Evolutionary conservation across 2,329 filamentous ascomycete genomes (phyloP).

Genomic region (Aureobasidium sp.): DNA sequence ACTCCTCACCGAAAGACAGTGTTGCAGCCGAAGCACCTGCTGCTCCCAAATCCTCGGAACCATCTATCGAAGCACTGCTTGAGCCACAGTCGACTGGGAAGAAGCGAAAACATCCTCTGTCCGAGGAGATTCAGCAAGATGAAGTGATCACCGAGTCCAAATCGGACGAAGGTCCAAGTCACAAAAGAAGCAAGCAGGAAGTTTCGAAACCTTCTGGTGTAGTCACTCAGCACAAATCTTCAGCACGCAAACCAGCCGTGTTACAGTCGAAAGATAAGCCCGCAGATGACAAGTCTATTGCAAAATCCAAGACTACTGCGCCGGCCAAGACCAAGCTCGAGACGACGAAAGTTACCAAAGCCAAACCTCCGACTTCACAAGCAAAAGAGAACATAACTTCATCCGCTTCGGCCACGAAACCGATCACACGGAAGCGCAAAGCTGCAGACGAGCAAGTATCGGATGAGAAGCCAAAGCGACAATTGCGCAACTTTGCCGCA

Average conservation of each 20-base stretch:
- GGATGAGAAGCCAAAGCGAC: conserved; percentile 26
- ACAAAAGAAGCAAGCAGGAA: conserved; percentile 1
- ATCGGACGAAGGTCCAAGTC: background rate
- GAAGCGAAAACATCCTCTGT: conserved; percentile 10
- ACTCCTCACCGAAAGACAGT: conserved; percentile 10
- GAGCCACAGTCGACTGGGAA: background rate
- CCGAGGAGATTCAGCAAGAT: background rate
- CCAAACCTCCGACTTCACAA: background rate
- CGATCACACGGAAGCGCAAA: conserved; percentile 26
- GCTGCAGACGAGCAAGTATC: conserved; percentile 19
- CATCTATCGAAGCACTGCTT: background rate
- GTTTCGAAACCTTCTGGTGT: background rate
- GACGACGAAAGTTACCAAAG: background rate
- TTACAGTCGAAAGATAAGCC: background rate
- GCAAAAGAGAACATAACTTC: background rate
- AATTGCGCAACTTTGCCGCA: conserved; percentile 28
- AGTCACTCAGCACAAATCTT: background rate
- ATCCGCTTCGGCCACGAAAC: background rate
- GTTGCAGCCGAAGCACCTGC: conserved; percentile 7
- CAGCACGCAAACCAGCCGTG: background rate
- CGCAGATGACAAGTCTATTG: background rate
- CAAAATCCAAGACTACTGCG: background rate
- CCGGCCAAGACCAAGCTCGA: background rate
- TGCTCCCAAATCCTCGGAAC: background rate
- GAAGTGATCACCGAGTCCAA: background rate